Evolutionary conservation across 345 rosid species (phyloP), one percentile per base, ranked within the genome.

Genomic region (Moricandia arvensis): DNA sequence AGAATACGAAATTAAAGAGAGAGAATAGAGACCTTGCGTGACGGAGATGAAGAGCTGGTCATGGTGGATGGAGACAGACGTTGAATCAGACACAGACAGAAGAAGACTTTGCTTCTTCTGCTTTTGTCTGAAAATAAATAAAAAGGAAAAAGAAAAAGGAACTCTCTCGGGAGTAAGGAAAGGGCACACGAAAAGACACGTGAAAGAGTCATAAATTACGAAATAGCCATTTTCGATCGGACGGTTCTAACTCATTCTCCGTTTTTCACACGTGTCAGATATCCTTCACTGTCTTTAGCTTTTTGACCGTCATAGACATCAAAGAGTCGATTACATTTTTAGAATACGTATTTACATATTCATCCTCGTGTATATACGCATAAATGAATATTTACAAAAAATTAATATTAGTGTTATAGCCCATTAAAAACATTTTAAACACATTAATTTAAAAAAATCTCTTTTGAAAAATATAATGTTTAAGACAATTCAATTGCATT

Each of bases 1-100:
- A 30, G 6, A 43, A 67, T 16, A 51, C 16, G 41, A 33, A 21
- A 63, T 10, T 35, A 30, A 63, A 35, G n/a, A 33, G 47, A 76
- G 26, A 37, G 24, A 21, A 21, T 5, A 62, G n/a, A 77, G 47
- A 85, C 95, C 95, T 87, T 90, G 83, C 89, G 95, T 55, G 93
- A 73, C 60, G 85, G 72, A 78, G 91, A 77, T 58, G 95, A 86
- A 76, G 97, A 87, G 83, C 96, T 85, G 63, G 94, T 84, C 98
- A 93, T 93, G 84, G 79, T 75, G 75, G 75, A 21, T 35, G 68
- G 75, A 54, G 68, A 35, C 38, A 26, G 62, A 45, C 33, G 4
- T 37, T 29, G 59, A 73, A 24, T 17, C n/a, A n/a, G n/a, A n/a
- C n/a, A n/a, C 10, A 51, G 43, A 76, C 26, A 69, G 65, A 43